Conservation (phyloP, 768 basidiomycete species). For the Termitomyces sp. region DNA sequence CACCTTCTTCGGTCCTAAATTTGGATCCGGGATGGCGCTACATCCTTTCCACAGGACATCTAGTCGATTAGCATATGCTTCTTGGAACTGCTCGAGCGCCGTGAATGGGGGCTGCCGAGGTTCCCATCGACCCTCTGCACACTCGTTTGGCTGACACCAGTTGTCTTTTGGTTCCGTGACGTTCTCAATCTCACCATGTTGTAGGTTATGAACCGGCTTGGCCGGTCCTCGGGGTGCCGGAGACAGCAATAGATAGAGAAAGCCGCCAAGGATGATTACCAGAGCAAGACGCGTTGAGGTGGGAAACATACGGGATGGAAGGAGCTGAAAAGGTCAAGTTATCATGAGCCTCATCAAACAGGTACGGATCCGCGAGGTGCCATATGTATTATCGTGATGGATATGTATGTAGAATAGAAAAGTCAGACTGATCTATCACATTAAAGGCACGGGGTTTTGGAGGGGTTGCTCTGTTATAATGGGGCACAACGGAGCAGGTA, state of each 20-base stretch:
- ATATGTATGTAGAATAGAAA: background rate
- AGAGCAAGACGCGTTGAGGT: constrained; percentile 6
- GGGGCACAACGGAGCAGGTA: too few species aligned
- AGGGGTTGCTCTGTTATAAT: too few species aligned
- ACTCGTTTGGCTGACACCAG: constrained; percentile 21
- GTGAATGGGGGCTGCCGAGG: constrained; percentile 21
- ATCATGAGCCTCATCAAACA: constrained; percentile 5
- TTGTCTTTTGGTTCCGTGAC: constrained; percentile 6
- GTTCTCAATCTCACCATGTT: constrained; percentile 1
- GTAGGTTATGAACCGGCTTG: constrained; percentile 2
- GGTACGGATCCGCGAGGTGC: background rate
- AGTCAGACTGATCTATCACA: constrained; percentile 1
- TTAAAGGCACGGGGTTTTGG: background rate
- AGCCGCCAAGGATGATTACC: constrained; percentile 6
- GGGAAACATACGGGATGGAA: background rate
- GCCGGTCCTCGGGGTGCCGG: background rate
- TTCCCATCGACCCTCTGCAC: constrained; percentile 21
- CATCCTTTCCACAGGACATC: constrained; percentile 26
- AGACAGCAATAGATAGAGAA: constrained; percentile 10
- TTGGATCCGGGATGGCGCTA: constrained; percentile 14
- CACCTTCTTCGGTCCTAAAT: constrained; percentile 3
- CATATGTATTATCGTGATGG: too few species aligned
- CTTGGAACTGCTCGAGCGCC: constrained; percentile 18
- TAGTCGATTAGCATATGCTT: constrained; percentile 19
- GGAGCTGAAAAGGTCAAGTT: background rate